Conservation (phyloP, 2,329 filamentous ascomycete species). For the Sporothrix phasma region DNA sequence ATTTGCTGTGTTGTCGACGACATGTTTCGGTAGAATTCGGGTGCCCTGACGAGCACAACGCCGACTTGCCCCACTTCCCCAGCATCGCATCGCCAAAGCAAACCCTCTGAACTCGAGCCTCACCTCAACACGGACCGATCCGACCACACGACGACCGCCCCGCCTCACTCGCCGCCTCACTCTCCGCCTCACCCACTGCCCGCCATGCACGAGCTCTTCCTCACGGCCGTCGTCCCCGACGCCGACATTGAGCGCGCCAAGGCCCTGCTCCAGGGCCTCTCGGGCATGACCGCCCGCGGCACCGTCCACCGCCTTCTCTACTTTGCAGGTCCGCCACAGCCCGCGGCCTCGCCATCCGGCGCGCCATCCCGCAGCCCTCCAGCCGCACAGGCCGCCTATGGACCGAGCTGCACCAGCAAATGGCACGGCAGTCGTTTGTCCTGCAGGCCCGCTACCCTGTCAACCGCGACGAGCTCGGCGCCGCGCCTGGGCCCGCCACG, state of each 20-base stretch:
- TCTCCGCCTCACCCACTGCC: background rate
- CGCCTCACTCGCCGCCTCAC: too few species aligned
- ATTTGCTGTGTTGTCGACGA: too few species aligned
- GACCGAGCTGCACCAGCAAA: conserved; percentile 45
- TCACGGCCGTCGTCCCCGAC: conserved; percentile 43
- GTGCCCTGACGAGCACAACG: too few species aligned
- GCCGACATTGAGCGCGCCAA: conserved; percentile 43
- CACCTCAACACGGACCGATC: background rate
- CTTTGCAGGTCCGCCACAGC: conserved; percentile 39
- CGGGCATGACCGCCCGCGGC: conserved; percentile 44
- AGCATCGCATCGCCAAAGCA: conserved; percentile 3
- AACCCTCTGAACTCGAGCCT: background rate
- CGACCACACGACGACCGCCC: background rate
- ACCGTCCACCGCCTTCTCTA: conserved; percentile 43
- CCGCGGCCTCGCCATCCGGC: conserved; percentile 35
- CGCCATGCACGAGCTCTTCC: conserved; percentile 49
- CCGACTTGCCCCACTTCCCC: conserved; percentile 5
- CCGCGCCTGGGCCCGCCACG: background rate
- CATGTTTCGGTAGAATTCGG: too few species aligned
- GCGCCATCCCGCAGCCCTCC: conserved; percentile 25
- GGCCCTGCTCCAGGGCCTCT: conserved; percentile 46
- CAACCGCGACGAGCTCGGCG: conserved; percentile 32
- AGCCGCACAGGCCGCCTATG: conserved; percentile 31
- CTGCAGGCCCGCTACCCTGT: conserved; percentile 48
- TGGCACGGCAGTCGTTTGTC: conserved; percentile 47